These are phyloP conservation scores for Colletotrichum sansevieriae DNA, from an alignment of 2,329 filamentous ascomycete genomes.

Conservation along the genomic window DNA sequence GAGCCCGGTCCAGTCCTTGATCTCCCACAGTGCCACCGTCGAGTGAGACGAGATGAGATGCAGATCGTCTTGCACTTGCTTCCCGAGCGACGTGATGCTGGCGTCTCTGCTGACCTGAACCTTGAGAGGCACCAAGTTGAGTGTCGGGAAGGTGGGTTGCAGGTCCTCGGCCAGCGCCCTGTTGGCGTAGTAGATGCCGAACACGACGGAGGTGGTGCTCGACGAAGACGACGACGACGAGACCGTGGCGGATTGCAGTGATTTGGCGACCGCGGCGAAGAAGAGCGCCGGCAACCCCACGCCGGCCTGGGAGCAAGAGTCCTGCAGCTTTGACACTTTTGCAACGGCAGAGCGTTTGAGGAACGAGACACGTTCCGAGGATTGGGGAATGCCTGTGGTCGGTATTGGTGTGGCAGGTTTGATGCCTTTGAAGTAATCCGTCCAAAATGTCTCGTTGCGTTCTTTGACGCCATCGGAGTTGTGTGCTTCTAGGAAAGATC, in stretches of 20 bases:
- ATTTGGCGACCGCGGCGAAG: conserved; percentile 76
- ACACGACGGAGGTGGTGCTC: conserved; percentile 61
- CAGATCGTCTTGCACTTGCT: conserved; percentile 76
- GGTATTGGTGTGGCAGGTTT: conserved; percentile 33
- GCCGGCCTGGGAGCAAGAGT: conserved; percentile 54
- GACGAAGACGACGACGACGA: not conserved
- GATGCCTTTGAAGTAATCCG: conserved; percentile 47
- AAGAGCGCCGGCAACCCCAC: conserved; percentile 81
- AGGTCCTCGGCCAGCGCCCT: conserved; percentile 67
- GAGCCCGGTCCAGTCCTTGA: conserved; percentile 80
- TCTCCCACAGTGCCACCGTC: conserved; percentile 75
- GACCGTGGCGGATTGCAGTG: not conserved
- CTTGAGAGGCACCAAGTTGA: conserved; percentile 82
- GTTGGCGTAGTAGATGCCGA: conserved; percentile 90
- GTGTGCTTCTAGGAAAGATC: conserved; percentile 13
- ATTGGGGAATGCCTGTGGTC: conserved; percentile 41
- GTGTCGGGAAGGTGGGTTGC: conserved; percentile 72
- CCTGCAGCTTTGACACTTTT: conserved; percentile 55
- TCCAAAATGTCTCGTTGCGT: conserved; percentile 23
- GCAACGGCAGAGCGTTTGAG: conserved; percentile 64
- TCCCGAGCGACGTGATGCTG: conserved; percentile 65
- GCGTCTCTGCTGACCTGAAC: conserved; percentile 56
- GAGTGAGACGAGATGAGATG: conserved; percentile 68
- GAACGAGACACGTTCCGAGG: conserved; percentile 46
- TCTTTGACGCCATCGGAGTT: not conserved